Evolutionary conservation across 306 rosid genomes (phyloP).

Genomic region (Biancaea sappan): DNA sequence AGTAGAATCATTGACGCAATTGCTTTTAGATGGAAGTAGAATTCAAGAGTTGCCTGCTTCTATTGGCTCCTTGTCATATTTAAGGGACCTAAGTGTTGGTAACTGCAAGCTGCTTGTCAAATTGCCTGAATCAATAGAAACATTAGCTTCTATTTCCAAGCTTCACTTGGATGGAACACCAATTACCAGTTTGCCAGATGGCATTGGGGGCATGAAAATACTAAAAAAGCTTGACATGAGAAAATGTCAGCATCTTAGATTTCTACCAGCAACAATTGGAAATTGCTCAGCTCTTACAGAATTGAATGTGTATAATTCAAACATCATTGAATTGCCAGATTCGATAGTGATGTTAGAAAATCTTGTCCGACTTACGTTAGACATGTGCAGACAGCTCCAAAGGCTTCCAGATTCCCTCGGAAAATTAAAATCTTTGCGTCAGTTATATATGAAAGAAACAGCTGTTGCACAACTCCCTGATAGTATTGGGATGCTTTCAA

Average conservation of each 20-base stretch:
- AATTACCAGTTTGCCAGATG: constrained; percentile 48
- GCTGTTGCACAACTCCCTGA: constrained; percentile 50
- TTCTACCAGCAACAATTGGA: constrained; percentile 52
- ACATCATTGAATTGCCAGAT: constrained; percentile 53
- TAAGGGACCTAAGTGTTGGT: constrained; percentile 38
- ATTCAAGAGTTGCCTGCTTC: constrained; percentile 51
- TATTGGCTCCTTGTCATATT: constrained; percentile 50
- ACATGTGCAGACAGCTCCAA: constrained; percentile 38
- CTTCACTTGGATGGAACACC: constrained; percentile 42
- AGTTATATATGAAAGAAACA: constrained; percentile 50
- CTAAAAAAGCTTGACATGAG: constrained; percentile 46
- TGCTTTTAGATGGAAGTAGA: constrained; percentile 31
- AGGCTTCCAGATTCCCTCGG: constrained; percentile 60
- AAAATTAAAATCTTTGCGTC: constrained; percentile 43
- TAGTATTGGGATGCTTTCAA: constrained; percentile 56
- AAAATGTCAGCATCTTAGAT: constrained; percentile 39
- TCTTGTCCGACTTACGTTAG: constrained; percentile 39
- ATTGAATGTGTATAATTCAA: constrained; percentile 35
- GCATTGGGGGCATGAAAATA: constrained; percentile 46
- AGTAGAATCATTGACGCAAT: constrained; percentile 32
- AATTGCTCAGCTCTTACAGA: constrained; percentile 40
- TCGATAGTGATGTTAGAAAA: constrained; percentile 51
- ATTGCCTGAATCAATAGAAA: constrained; percentile 49
- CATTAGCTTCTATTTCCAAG: constrained; percentile 37
- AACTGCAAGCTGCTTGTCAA: constrained; percentile 9